Conservation (phyloP, 2,329 filamentous ascomycete species). For the Diaporthe nobilis region DNA sequence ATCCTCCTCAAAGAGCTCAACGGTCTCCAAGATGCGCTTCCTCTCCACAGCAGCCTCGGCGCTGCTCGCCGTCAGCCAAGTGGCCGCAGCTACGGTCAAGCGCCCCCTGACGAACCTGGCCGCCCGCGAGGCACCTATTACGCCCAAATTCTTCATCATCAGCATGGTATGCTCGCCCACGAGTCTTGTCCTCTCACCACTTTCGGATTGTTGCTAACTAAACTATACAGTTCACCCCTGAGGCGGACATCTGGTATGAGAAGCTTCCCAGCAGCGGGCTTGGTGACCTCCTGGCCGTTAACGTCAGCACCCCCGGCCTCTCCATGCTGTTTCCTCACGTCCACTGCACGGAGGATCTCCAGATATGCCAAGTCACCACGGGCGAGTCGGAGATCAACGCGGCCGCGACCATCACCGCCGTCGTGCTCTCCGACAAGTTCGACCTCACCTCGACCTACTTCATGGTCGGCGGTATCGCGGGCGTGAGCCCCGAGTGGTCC, state of each 20-base stretch:
- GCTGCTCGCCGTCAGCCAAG: conserved; percentile 38
- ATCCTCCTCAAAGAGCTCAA: not conserved
- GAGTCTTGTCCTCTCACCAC: not conserved
- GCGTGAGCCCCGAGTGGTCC: conserved; percentile 77
- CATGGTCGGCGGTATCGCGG: conserved; percentile 79
- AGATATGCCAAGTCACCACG: conserved; percentile 78
- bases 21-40: conserved; percentile 37
- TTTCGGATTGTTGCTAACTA: not conserved
- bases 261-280: conserved; percentile 61
- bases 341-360: conserved; percentile 72
- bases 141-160: conserved; percentile 74
- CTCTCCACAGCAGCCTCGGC: conserved; percentile 28
- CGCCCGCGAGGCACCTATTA: conserved; percentile 51
- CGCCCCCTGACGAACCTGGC: conserved; percentile 15
- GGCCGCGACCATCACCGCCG: conserved; percentile 73
- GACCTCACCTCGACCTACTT: conserved; percentile 79
- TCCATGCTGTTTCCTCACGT: conserved; percentile 76
- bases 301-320: conserved; percentile 72
- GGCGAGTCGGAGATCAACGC: conserved; percentile 84
- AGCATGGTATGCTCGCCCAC: conserved; percentile 65
- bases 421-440: conserved; percentile 74
- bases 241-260: conserved; percentile 73
- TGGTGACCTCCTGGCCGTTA: conserved; percentile 69
- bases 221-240: conserved; percentile 68
- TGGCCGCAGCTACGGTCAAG: conserved; percentile 34